Percentiles rank a stretch among this genome's conserved stretches.
Evolutionary conservation across 2,329 filamentous ascomycete species (phyloP).

Genomic region (Neurospora crassa): DNA sequence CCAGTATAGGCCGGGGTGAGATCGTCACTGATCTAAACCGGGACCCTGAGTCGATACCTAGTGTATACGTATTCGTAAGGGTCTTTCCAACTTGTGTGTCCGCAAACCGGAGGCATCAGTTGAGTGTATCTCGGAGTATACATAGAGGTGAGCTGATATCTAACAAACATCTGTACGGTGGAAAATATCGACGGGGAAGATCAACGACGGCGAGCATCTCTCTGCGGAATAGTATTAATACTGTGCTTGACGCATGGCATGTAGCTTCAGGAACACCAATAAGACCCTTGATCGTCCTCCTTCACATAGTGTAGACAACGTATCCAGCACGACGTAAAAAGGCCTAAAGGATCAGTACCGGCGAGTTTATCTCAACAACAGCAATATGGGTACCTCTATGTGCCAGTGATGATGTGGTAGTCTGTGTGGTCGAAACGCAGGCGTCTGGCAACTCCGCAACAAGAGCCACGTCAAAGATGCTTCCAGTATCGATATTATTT

Average conservation of each 20-base stretch:
- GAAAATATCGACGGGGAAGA: neutral
- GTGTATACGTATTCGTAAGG: neutral
- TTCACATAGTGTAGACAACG: too few species aligned
- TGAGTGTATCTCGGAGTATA: neutral
- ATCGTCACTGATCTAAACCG: neutral
- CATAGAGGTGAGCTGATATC: neutral
- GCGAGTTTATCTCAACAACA: neutral
- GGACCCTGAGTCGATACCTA: neutral
- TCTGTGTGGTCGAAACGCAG: neutral
- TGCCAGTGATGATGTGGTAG: neutral
- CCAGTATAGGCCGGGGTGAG: neutral
- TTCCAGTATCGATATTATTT: neutral
- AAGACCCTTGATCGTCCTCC: neutral
- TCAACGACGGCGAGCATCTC: neutral
- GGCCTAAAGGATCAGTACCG: neutral
- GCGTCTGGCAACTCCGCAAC: neutral
- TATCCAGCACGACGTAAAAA: neutral
- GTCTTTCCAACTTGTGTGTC: neutral
- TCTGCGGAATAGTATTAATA: too few species aligned
- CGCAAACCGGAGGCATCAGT: neutral
- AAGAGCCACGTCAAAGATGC: neutral
- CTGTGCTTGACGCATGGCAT: neutral
- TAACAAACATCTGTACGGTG: neutral
- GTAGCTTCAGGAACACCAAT: neutral
- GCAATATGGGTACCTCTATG: too few species aligned